Evolutionary conservation across 2,329 filamentous ascomycete species (phyloP).

Genomic region (Eutypa lata): DNA sequence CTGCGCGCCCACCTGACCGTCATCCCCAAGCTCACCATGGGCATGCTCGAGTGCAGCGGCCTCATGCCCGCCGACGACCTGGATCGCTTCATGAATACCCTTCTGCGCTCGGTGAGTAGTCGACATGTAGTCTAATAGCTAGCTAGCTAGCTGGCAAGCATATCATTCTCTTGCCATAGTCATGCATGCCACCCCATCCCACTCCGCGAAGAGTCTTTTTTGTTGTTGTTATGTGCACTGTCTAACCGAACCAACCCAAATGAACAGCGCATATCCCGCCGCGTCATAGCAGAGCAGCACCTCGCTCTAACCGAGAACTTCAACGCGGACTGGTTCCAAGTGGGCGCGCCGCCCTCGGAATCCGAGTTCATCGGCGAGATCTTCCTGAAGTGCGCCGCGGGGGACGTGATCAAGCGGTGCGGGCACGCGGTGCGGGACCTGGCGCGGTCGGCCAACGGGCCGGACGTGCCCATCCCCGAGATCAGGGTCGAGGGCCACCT

Average conservation of each 20-base stretch:
- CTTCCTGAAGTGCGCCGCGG: constrained; percentile 87
- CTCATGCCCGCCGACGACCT: constrained; percentile 78
- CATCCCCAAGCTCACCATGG: constrained; percentile 92
- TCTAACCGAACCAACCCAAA: constrained; percentile 1
- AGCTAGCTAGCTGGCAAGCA: no score
- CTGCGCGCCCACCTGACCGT: constrained; percentile 87
- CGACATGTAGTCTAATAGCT: not conserved
- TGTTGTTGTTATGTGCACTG: no score
- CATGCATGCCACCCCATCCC: no score
- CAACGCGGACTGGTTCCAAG: constrained; percentile 85
- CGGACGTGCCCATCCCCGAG: constrained; percentile 69
- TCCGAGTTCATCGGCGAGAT: constrained; percentile 93
- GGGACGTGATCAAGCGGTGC: constrained; percentile 83
- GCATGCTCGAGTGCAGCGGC: constrained; percentile 84
- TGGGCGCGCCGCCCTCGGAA: constrained; percentile 67
- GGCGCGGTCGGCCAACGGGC: constrained; percentile 70
- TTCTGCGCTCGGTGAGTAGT: constrained; percentile 75
- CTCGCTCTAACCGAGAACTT: constrained; percentile 93
- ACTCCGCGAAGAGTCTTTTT: no score
- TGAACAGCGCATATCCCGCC: constrained; percentile 80
- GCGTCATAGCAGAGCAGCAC: constrained; percentile 97
- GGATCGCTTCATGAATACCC: constrained; percentile 92
- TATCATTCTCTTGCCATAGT: no score
- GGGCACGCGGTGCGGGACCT: constrained; percentile 73
- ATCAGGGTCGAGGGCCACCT: constrained; percentile 83